Percentiles rank a stretch among this genome's conserved stretches.
Conservation (phyloP, 108 stramenopile species). For the Fragilariopsis cylindrus region DNA sequence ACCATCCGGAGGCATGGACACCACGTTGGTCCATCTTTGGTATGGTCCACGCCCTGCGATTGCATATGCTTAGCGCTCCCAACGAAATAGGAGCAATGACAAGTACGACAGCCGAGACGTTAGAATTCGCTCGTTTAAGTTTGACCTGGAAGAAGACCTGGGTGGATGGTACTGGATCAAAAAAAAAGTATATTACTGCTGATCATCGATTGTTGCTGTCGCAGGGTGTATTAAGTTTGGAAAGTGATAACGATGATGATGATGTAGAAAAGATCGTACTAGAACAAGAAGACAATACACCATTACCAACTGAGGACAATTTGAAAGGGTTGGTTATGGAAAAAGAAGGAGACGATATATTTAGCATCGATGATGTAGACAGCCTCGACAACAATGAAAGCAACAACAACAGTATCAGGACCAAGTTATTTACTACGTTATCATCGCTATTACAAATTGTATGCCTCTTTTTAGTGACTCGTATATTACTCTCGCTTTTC, state of each 20-base stretch:
- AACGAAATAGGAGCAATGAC: conserved; percentile 83
- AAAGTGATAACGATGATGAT: background rate
- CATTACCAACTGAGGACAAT: no score
- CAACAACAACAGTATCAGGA: background rate
- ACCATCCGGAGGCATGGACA: conserved; percentile 91
- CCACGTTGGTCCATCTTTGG: conserved; percentile 78
- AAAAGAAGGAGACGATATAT: background rate
- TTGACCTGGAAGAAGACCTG: conserved; percentile 43
- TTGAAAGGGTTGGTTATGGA: no score
- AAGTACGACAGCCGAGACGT: conserved; percentile 40
- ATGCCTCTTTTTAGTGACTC: background rate
- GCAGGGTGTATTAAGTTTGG: conserved; percentile 12
- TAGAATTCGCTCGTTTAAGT: conserved; percentile 51
- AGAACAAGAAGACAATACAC: background rate
- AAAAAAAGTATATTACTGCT: conserved; percentile 3
- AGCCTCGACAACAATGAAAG: background rate
- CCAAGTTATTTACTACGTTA: background rate
- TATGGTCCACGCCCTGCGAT: conserved; percentile 66
- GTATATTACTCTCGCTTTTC: no score
- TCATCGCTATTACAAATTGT: background rate
- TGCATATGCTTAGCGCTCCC: conserved; percentile 81
- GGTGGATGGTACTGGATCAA: conserved; percentile 14
- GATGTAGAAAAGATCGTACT: background rate
- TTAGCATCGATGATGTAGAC: background rate
- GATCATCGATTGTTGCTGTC: conserved; percentile 29